Base-by-base conservation (phyloP, 768 basidiomycete genomes). In the Tylopilus balloui region DNA sequence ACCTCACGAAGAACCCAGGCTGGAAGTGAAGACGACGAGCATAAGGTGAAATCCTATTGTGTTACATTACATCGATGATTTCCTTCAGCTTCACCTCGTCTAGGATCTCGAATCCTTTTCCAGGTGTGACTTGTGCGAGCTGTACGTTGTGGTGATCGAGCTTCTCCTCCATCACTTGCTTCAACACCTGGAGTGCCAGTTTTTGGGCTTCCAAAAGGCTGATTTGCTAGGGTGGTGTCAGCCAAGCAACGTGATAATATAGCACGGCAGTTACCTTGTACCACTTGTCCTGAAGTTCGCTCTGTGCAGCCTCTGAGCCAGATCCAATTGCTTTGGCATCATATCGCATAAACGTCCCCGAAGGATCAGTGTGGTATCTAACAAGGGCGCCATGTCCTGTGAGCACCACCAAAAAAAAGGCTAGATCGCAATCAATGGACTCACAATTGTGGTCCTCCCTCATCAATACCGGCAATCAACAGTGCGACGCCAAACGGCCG, bases 151-250 rank as follows among this genome's bases (percentile, higher is more conserved):
- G 94, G 59, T 96, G 91, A 70, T 98, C 95, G 36, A 99, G 80
- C 68, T 96, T 97, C 73, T 98, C 96, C 69, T 98, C 96, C 96
- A 98, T 99, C 37, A 98, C 96, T 73, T 98, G 93, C 73, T 99
- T 98, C 54, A 98, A 74, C 39, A 98, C 91, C 54, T 82, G 84
- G 45, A 98, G 73, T 3, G 90, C 86, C 54, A 98, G 72, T 32
- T 80, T 74, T 58, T 97, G 91, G 0, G 93, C 96, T 69, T 96
- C 92, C 56, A 76, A 70, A 20, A 98, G 73, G 8, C 87, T 84
- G 84, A 98, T 95, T 81, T 84, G 84, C 95, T 98, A 60, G n/a
- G 48, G 34, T 2, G 9, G 23, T 3, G 29, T 61, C 48, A 56
- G 42, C 37, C 7, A 45, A 54, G 46, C 42, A 54, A 23, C 14